A percentile compares a stretch with the other conserved stretches of the same genome.
Conservation (phyloP, 2,329 filamentous ascomycete genomes). For the Pseudocercospora macadamiae region DNA sequence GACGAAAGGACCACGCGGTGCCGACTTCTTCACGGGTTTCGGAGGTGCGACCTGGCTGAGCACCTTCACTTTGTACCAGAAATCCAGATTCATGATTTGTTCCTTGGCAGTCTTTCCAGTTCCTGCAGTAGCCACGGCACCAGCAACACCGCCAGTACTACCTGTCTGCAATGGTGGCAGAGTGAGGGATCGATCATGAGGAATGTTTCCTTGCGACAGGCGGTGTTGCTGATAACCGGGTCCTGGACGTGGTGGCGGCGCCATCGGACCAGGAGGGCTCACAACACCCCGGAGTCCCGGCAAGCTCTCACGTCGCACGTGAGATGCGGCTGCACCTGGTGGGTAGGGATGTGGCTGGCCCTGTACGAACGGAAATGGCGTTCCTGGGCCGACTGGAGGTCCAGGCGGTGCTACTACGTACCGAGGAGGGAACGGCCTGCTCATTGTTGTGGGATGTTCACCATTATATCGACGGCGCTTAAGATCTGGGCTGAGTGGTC, state of each 20-base stretch:
- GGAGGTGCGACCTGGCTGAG: constrained; percentile 76
- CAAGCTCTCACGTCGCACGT: constrained; percentile 45
- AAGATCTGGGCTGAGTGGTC: constrained; percentile 56
- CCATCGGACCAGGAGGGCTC: constrained; percentile 48
- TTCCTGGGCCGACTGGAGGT: constrained; percentile 37
- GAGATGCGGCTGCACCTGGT: constrained; percentile 40
- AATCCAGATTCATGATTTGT: constrained; percentile 75
- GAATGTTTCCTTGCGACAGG: constrained; percentile 35
- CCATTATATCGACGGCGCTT: constrained; percentile 67
- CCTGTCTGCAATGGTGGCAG: constrained; percentile 58
- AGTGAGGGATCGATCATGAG: constrained; percentile 53
- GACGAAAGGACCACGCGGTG: constrained; percentile 72
- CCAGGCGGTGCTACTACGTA: constrained; percentile 29
- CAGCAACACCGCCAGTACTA: constrained; percentile 22
- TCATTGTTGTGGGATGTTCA: constrained; percentile 42
- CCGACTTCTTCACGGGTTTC: constrained; percentile 47
- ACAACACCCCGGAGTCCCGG: constrained; percentile 40
- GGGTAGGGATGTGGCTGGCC: constrained; percentile 47
- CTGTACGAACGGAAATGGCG: constrained; percentile 43
- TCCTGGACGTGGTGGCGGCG: constrained; percentile 57
- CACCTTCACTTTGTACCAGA: constrained; percentile 74
- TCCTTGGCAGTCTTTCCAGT: constrained; percentile 43
- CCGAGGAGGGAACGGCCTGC: constrained; percentile 39
- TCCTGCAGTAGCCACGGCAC: constrained; percentile 21
- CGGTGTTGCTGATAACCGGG: constrained; percentile 40